Evolutionary conservation across 2,329 filamentous ascomycete species (phyloP), one percentile per base, ranked within the genome.

Genomic region (Emmonsiellopsis sp.): DNA sequence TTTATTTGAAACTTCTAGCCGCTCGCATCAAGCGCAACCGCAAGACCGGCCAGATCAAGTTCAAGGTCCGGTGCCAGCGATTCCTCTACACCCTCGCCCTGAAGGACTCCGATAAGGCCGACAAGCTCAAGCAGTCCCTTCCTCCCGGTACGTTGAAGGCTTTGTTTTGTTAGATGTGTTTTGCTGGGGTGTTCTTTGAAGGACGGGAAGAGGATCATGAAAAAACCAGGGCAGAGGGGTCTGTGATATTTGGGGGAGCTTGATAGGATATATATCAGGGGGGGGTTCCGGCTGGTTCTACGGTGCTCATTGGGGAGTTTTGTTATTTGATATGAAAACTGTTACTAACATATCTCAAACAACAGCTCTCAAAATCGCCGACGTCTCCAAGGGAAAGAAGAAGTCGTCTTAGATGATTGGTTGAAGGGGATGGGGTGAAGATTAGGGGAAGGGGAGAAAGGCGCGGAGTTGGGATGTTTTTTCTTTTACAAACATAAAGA

Each of bases 101-200:
- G 70, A 96, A 95, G 85, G 93, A 98, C 80, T 83, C 84, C 72
- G 93, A 96, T 75, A 97, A 97, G 89, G 94, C 92, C 77, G 93
- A 97, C 82, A 98, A 98, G 88, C 86, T 98, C 67, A 97, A 96
- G 90, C 92, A 97, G 84, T 90, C 85, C 75, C 83, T 98, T 63
- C 94, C 93, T 70, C 94, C 93, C 69, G 88, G 93, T 98, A 91
- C 70, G 89, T 79, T 58, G 43, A 54, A 41, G 41, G 53, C 54
- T 26, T 26, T 26, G 20, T 26, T 26, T 26, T n/a, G n/a, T n/a
- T 26, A 26, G 20, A 26, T 26, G 20, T 5, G 20, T 26, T 26
- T 26, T 26, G 20, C 20, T 26, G 20, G 20, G 20, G 20, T 26
- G 20, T 26, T n/a, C n/a, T n/a, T n/a, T n/a, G n/a, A n/a, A n/a